Percentiles rank a stretch among this genome's conserved stretches.
These are phyloP conservation scores for Colletotrichum tofieldiae DNA, from an alignment of 2,329 filamentous ascomycete genomes.

Conservation along the genomic window DNA sequence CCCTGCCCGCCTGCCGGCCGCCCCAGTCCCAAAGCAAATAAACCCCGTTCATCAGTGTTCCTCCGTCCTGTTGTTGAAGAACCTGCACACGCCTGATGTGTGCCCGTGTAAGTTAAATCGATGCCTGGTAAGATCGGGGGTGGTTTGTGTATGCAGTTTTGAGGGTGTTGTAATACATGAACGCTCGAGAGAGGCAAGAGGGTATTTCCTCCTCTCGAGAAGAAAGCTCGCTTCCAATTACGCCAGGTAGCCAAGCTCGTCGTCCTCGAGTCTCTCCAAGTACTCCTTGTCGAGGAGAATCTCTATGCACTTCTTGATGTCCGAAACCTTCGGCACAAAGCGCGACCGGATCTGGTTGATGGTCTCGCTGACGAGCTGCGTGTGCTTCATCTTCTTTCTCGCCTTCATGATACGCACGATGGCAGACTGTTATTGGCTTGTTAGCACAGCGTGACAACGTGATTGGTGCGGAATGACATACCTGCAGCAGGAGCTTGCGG, in stretches of 20 bases:
- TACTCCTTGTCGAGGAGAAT: conserved; percentile 99
- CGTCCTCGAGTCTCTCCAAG: conserved; percentile 93
- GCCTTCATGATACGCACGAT: conserved; percentile 99
- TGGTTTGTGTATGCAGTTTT: conserved; percentile 41
- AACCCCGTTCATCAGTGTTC: conserved; percentile 29
- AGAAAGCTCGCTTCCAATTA: conserved; percentile 60
- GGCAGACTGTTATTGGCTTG: conserved; percentile 78
- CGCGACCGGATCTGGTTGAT: conserved; percentile 95
- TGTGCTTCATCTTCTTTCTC: conserved; percentile 98
- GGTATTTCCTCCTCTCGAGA: conserved; percentile 40
- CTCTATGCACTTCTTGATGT: conserved; percentile 99
- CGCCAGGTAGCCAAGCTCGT: conserved; percentile 94
- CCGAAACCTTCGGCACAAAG: conserved; percentile 91
- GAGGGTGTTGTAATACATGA: conserved; percentile 41
- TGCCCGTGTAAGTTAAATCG: conserved; percentile 32
- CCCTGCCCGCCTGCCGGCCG: conserved; percentile 27
- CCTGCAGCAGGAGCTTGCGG: conserved; percentile 95
- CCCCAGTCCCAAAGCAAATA: conserved; percentile 37
- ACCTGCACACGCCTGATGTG: conserved; percentile 35
- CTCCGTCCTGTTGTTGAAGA: conserved; percentile 37
- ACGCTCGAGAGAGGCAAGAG: conserved; percentile 33
- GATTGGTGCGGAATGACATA: conserved; percentile 64
- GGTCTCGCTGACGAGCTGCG: conserved; percentile 92
- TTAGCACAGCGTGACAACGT: conserved; percentile 45
- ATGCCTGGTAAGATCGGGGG: conserved; percentile 32